A percentile compares a stretch with the other conserved stretches of the same genome.
phyloP scores from a whole-genome alignment of 345 rosid genomes.

The Combretum micranthum region DNA sequence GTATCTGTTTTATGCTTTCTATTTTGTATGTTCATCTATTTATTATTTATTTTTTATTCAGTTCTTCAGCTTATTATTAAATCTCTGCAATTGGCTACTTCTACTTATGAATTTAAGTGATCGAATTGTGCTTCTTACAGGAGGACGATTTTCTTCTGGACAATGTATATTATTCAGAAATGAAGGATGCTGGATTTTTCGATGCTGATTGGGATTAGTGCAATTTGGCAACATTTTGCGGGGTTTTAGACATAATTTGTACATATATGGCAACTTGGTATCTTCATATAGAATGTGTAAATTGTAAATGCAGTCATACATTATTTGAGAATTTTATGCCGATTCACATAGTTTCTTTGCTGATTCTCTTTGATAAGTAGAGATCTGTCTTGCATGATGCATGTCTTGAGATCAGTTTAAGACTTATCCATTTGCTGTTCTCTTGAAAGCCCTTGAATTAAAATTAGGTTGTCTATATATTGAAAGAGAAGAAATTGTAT shows the following conservation, averaged over 20 bases:
- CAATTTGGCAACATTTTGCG: no score
- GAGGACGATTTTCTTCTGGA: conserved; percentile 83
- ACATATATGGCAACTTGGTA: no score
- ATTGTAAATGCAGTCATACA: no score
- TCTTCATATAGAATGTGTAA: no score
- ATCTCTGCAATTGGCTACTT: conserved; percentile 1
- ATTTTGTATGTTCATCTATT: neutral
- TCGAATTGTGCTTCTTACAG: conserved; percentile 28
- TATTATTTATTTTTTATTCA: neutral
- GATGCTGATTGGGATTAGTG: conserved; percentile 77
- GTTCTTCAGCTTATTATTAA: neutral
- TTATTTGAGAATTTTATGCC: no score
- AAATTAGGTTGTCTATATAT: no score
- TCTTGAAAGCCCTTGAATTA: no score
- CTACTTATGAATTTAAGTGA: conserved; percentile 1
- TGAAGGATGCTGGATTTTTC: conserved; percentile 94
- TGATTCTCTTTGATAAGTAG: neutral
- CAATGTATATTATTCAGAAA: conserved; percentile 85
- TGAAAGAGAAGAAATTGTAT: no score
- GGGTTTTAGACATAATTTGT: no score
- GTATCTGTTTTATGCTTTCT: neutral
- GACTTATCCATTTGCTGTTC: no score
- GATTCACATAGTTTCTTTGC: neutral
- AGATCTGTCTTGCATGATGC: no score
- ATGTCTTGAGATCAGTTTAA: no score